Base-by-base conservation (phyloP, 2,329 filamentous ascomycete species). In the Shiraia sp. region DNA sequence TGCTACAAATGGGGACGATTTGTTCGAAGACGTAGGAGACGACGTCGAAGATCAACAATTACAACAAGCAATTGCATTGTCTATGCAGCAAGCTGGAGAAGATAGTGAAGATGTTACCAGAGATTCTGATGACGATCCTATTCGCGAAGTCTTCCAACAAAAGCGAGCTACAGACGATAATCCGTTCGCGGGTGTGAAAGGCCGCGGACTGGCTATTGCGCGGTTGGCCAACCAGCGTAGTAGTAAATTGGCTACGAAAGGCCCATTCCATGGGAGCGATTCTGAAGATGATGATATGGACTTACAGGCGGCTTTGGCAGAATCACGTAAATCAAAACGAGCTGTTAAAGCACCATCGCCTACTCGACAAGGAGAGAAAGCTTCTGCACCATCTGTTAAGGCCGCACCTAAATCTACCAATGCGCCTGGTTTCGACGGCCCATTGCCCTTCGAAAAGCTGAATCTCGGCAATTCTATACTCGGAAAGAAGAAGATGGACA, bases 401-500 rank as follows among this genome's bases (percentile, higher is more conserved):
- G 51, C 65, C 17, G 60, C 68, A 3, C 64, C 72, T 14, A 59
- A 72, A 3, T 59, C 77, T 8, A 83, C 81, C 35, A 75, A 79
- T 25, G 81, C 80, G 51, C 76, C 81, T 36, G 72, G 68, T 3
- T 87, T 95, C 60, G 81, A 82, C 51, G 92, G 92, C 0, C 90
- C 91, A 0, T 70, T 99, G 4, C 93, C 93, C 0, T 99, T 99
- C 60, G 90, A 96, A 55, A 92, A 79, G 36, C 72, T 86, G 6
- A 79, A 90, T 61, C 77, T 96, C 1, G 83, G 87, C 31, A 84
- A 81, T 36, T 85, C 81, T 25, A 68, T 74, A 9, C 65, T 73
- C 10, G 75, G 72, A 19, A 78, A 71, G 65, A 79, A 74, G 66
- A 80, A 74, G 55, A 77, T 72, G 72, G 74, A 74, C 58, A 76